These are phyloP conservation scores for Linanthus parryae DNA, from an alignment of 148 eudicot genomes.

Conservation along the genomic window DNA sequence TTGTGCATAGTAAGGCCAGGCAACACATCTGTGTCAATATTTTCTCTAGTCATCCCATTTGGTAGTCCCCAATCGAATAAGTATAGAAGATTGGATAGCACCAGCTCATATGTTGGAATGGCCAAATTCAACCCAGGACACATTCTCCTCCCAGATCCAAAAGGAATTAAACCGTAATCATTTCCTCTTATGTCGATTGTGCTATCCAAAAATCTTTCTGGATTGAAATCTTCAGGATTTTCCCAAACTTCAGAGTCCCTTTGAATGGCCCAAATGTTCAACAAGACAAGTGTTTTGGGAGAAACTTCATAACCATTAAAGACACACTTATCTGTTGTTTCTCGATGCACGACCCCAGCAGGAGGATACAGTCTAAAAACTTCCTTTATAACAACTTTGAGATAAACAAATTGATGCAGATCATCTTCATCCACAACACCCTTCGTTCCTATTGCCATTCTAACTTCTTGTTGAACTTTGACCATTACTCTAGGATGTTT, in stretches of 20 bases:
- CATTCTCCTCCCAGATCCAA: constrained; percentile 28
- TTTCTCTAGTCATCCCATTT: constrained; percentile 17
- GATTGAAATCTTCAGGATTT: background rate
- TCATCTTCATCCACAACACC: background rate
- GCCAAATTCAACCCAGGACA: constrained; percentile 32
- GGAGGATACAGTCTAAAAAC: background rate
- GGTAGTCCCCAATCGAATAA: constrained; percentile 34
- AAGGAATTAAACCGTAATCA: no score
- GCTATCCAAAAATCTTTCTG: constrained; percentile 1
- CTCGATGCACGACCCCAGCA: background rate
- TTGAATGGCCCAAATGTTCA: constrained; percentile 6
- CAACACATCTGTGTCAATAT: constrained; percentile 15
- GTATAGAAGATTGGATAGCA: constrained; percentile 27
- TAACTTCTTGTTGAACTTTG: constrained; percentile 1
- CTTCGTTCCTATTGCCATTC: background rate
- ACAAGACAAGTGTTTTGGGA: background rate
- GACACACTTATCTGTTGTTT: background rate
- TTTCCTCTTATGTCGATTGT: background rate
- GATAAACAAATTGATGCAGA: constrained; percentile 1
- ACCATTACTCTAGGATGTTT: constrained; percentile 6
- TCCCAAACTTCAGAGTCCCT: constrained; percentile 4
- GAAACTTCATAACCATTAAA: background rate
- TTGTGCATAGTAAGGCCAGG: constrained; percentile 33
- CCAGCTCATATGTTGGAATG: constrained; percentile 19
- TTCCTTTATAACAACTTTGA: constrained; percentile 6